Evolutionary conservation across 1,139 yeast genomes (phyloP).

Genomic region (Blastobotrys apis): DNA sequence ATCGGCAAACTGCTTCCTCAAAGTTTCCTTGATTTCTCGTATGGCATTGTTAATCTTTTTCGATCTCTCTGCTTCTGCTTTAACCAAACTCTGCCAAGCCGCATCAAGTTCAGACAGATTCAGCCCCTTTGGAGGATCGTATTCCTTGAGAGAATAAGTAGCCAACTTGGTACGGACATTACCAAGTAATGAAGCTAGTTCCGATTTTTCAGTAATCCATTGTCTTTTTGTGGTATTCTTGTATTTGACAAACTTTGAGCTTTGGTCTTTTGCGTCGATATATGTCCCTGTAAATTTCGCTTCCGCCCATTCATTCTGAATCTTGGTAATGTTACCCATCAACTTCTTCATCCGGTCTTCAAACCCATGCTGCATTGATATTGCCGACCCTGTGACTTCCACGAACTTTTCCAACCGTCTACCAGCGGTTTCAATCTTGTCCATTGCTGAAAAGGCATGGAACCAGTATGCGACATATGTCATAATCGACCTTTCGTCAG

Average conservation of each 20-base stretch:
- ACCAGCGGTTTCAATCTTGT: conserved; percentile 40
- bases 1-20: conserved; percentile 45
- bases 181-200: conserved; percentile 37
- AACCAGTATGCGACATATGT: conserved; percentile 65
- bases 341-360: conserved; percentile 34
- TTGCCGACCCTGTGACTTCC: conserved; percentile 36
- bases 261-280: conserved; percentile 33
- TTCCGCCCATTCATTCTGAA: conserved; percentile 27
- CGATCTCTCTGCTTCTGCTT: conserved; percentile 36
- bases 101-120: conserved; percentile 32
- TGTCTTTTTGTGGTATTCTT: conserved; percentile 36
- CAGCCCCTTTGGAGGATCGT: conserved; percentile 37
- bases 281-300: conserved; percentile 33
- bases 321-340: conserved; percentile 27
- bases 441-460: conserved; percentile 46
- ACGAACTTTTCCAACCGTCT: conserved; percentile 39
- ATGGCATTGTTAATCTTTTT: conserved; percentile 34
- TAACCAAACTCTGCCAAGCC: conserved; percentile 34
- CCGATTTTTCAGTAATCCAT: conserved; percentile 40
- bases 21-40: conserved; percentile 39
- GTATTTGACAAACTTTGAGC: conserved; percentile 29
- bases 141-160: conserved; percentile 37
- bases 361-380: conserved; percentile 37
- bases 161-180: conserved; percentile 40
- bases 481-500: conserved; percentile 64